Evolutionary conservation across 495 filamentous ascomycete species (phyloP).

Genomic region (Penicillium dipodomyicola): DNA sequence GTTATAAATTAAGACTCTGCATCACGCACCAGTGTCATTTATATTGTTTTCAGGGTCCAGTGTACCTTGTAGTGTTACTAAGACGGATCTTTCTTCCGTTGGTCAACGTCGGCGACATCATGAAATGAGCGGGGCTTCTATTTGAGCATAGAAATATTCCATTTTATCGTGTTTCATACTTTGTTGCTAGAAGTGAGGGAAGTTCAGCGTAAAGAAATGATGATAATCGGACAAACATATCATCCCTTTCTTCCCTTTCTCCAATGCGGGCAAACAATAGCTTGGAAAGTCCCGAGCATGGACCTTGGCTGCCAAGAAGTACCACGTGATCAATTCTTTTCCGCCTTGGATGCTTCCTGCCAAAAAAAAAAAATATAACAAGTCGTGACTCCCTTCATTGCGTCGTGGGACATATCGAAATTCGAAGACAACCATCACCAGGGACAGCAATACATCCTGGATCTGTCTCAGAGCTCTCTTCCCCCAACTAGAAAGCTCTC

Average conservation of each 20-base stretch:
- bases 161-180: not conserved
- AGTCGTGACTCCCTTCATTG: constrained; percentile 5
- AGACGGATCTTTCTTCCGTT: not conserved
- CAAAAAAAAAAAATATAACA: constrained; percentile 6
- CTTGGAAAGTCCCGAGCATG: not conserved
- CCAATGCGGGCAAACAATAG: not conserved
- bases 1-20: not conserved
- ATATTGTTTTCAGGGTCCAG: not conserved
- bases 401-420: constrained; percentile 1
- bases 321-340: constrained; percentile 7
- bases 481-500: not conserved
- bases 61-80: not conserved
- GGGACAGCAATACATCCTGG: not conserved
- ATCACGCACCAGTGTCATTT: not conserved
- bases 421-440: constrained; percentile 5
- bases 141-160: not conserved
- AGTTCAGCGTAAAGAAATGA: not conserved
- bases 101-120: not conserved
- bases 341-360: constrained; percentile 12
- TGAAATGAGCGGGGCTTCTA: not conserved
- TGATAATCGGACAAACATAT: not conserved
- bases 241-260: constrained; percentile 2
- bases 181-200: not conserved
- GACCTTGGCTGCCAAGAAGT: constrained; percentile 4
- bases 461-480: not conserved